These are phyloP conservation scores for Cyclotella distinguenda DNA, from an alignment of 108 stramenopile genomes.

Conservation along the genomic window DNA sequence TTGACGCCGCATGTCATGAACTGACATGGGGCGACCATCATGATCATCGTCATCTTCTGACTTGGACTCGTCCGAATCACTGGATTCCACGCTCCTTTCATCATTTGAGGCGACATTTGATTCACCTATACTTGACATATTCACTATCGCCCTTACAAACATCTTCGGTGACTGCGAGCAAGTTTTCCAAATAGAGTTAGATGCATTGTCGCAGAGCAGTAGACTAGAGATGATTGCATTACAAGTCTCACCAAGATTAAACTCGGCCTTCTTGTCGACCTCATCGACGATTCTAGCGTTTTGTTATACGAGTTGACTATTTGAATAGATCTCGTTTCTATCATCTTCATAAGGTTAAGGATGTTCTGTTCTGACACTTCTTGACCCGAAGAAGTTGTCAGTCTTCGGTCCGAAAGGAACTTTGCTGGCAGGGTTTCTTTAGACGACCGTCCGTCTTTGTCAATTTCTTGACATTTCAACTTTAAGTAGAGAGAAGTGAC, in stretches of 20 bases:
- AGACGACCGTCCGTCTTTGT: constrained; percentile 5
- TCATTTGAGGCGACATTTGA: not conserved
- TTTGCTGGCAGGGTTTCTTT: constrained; percentile 20
- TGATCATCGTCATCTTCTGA: constrained; percentile 32
- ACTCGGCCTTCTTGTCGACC: constrained; percentile 25
- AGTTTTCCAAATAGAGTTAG: not conserved
- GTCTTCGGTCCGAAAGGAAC: constrained; percentile 35
- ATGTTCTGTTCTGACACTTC: constrained; percentile 68
- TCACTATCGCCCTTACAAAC: constrained; percentile 39
- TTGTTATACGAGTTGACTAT: constrained; percentile 48
- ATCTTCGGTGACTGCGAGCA: constrained; percentile 26
- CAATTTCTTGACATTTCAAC: constrained; percentile 66
- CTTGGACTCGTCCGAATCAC: constrained; percentile 29
- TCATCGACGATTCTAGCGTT: constrained; percentile 5
- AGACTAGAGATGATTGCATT: not conserved
- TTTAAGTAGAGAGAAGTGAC: constrained; percentile 68
- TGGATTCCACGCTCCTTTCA: constrained; percentile 29
- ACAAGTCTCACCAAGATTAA: constrained; percentile 34
- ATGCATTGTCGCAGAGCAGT: not conserved
- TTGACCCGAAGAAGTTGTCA: constrained; percentile 56
- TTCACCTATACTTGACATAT: constrained; percentile 3
- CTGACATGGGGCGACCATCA: constrained; percentile 45
- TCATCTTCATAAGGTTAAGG: constrained; percentile 66
- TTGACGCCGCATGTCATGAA: constrained; percentile 44
- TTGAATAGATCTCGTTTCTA: constrained; percentile 67